Percentiles rank a stretch among this genome's conserved stretches.
phyloP scores from a whole-genome alignment of 2,329 filamentous ascomycete genomes.

The Pseudogymnoascus sp. region DNA sequence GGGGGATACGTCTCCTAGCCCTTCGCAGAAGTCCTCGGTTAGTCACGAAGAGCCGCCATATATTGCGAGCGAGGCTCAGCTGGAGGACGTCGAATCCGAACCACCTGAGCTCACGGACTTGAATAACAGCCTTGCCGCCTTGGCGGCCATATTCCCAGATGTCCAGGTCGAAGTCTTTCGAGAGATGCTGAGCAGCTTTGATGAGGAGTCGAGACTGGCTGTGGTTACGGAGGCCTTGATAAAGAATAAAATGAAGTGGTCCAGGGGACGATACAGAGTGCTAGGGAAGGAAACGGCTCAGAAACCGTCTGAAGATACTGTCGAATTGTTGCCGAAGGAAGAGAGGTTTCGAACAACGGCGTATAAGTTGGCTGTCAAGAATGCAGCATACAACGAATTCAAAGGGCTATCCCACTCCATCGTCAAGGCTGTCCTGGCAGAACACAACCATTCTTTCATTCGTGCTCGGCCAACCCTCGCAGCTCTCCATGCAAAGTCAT shows the following conservation, averaged over 20 bases:
- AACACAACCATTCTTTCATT: slow-evolving; percentile 72
- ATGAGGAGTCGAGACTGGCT: slow-evolving; percentile 66
- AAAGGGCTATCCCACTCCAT: slow-evolving; percentile 64
- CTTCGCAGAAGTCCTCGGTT: slow-evolving; percentile 15
- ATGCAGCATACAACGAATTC: slow-evolving; percentile 67
- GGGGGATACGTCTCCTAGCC: slow-evolving; percentile 29
- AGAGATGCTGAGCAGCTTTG: slow-evolving; percentile 69
- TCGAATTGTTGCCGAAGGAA: slow-evolving; percentile 41
- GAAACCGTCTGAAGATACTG: slow-evolving; percentile 25
- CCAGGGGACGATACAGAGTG: slow-evolving; percentile 58
- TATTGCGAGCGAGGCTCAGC: slow-evolving; percentile 49
- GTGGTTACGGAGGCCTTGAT: slow-evolving; percentile 70
- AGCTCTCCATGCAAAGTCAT: slow-evolving; percentile 62
- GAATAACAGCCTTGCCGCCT: slow-evolving; percentile 59
- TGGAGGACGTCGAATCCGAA: slow-evolving; percentile 40
- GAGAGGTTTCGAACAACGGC: slow-evolving; percentile 60
- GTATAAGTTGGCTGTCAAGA: slow-evolving; percentile 62
- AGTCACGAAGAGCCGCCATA: slow-evolving; percentile 28
- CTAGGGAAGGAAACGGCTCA: slow-evolving; percentile 24
- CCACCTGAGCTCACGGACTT: slow-evolving; percentile 58
- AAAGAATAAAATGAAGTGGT: slow-evolving; percentile 62
- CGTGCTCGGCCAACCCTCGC: slow-evolving; percentile 63
- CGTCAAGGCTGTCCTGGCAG: slow-evolving; percentile 70
- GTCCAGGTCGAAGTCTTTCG: slow-evolving; percentile 76
- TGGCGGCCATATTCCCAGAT: slow-evolving; percentile 69